These are phyloP conservation scores for Leptodontidium sp. DNA, from an alignment of 2,329 filamentous ascomycete species.

Conservation along the genomic window DNA sequence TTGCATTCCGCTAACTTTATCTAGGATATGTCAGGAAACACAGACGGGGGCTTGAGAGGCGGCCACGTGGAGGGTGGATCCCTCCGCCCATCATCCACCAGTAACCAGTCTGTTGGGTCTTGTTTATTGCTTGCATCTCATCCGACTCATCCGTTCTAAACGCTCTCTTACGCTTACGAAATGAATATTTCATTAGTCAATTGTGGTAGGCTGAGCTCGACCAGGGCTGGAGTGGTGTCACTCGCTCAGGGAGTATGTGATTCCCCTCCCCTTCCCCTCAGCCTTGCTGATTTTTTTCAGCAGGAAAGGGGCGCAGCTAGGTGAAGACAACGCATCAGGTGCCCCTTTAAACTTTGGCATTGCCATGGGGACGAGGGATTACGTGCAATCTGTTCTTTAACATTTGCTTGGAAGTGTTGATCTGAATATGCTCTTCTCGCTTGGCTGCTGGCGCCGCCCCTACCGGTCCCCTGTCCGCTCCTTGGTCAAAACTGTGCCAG, in stretches of 20 bases:
- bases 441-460: background rate
- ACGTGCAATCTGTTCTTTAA: background rate
- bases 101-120: background rate
- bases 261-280: background rate
- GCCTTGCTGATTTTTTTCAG: background rate
- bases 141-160: background rate
- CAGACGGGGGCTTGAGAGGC: background rate
- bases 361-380: no score
- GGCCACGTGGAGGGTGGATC: background rate
- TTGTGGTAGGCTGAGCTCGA: background rate
- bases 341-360: background rate
- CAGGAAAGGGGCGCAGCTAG: background rate
- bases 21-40: no score
- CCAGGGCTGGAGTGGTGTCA: no score
- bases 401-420: background rate
- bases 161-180: no score
- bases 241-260: background rate
- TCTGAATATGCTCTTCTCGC: background rate
- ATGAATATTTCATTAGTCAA: no score
- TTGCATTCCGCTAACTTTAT: no score
- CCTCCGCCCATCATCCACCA: background rate
- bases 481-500: no score
- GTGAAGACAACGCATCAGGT: constrained; percentile 6
- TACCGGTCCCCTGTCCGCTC: no score
- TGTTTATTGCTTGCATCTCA: background rate